A percentile compares a stretch with the other conserved stretches of the same genome.
These are phyloP conservation scores for Cenchrus fungigraminus DNA, from an alignment of 176 grass and related monocot species.

Conservation along the genomic window DNA sequence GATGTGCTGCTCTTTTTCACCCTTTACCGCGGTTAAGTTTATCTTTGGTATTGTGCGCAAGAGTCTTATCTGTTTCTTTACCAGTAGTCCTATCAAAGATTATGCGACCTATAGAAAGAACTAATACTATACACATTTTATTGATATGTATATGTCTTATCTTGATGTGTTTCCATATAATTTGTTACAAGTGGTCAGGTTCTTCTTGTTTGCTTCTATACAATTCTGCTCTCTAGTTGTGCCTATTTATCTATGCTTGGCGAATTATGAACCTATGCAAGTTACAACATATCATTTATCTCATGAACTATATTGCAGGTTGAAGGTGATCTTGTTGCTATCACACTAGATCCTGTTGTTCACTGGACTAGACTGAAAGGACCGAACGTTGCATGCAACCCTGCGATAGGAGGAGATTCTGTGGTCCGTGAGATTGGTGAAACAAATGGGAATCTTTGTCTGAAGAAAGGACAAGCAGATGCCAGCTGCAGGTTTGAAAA, in stretches of 20 bases:
- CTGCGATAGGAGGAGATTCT: constrained; percentile 42
- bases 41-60: constrained; percentile 15
- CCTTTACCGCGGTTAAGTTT: neutral
- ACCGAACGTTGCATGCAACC: constrained; percentile 50
- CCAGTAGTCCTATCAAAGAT: constrained; percentile 2
- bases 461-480: constrained; percentile 51
- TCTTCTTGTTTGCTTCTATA: constrained; percentile 13
- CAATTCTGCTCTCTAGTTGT: constrained; percentile 22
- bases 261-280: constrained; percentile 8
- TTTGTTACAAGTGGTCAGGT: constrained; percentile 21
- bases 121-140: constrained; percentile 4
- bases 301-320: constrained; percentile 54
- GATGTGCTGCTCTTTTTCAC: neutral
- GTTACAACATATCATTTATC: constrained; percentile 17
- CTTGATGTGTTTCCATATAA: neutral
- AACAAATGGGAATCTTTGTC: constrained; percentile 48
- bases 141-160: constrained; percentile 6
- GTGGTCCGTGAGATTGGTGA: constrained; percentile 48
- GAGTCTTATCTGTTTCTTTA: neutral
- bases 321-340: constrained; percentile 93
- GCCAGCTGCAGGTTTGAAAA: constrained; percentile 40
- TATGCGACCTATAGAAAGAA: neutral
- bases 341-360: constrained; percentile 71
- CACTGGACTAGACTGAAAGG: constrained; percentile 89
- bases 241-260: neutral